Percentiles rank a stretch among this genome's conserved stretches.
phyloP scores from a whole-genome alignment of 1,139 yeast species.

The Kluyveromyces marxianus region DNA sequence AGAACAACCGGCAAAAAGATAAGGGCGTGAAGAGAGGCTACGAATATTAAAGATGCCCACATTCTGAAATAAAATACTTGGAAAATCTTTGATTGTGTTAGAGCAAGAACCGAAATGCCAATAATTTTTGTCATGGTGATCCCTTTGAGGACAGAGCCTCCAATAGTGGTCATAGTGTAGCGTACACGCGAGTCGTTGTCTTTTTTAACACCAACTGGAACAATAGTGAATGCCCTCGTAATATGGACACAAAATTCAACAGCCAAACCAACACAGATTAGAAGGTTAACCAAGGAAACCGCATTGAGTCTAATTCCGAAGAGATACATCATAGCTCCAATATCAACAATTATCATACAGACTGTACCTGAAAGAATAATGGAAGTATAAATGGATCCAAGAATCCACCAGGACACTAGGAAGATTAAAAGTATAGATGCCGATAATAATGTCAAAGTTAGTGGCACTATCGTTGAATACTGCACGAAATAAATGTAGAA shows the following conservation, averaged over 20 bases:
- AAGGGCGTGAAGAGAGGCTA: conserved; percentile 74
- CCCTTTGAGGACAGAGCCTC: conserved; percentile 85
- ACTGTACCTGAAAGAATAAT: conserved; percentile 52
- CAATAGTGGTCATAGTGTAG: conserved; percentile 64
- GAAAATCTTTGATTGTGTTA: conserved; percentile 78
- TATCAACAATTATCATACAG: conserved; percentile 55
- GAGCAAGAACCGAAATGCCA: conserved; percentile 81
- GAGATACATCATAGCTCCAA: conserved; percentile 73
- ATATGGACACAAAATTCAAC: conserved; percentile 91
- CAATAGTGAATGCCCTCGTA: conserved; percentile 64
- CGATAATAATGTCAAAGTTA: conserved; percentile 49
- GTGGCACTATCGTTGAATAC: conserved; percentile 53
- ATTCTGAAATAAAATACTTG: conserved; percentile 88
- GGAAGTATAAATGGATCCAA: conserved; percentile 65
- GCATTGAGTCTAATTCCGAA: conserved; percentile 81
- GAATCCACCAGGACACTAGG: conserved; percentile 44
- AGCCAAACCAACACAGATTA: conserved; percentile 85
- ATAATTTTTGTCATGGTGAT: conserved; percentile 83
- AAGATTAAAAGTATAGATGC: conserved; percentile 53
- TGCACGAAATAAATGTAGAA: conserved; percentile 91
- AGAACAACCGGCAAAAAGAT: conserved; percentile 70
- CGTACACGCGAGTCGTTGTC: conserved; percentile 33
- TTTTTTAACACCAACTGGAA: conserved; percentile 28
- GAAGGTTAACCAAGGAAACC: conserved; percentile 76
- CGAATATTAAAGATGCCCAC: conserved; percentile 80